phyloP scores from a whole-genome alignment of 2,329 filamentous ascomycete genomes.

The Venturia oleaginea region DNA sequence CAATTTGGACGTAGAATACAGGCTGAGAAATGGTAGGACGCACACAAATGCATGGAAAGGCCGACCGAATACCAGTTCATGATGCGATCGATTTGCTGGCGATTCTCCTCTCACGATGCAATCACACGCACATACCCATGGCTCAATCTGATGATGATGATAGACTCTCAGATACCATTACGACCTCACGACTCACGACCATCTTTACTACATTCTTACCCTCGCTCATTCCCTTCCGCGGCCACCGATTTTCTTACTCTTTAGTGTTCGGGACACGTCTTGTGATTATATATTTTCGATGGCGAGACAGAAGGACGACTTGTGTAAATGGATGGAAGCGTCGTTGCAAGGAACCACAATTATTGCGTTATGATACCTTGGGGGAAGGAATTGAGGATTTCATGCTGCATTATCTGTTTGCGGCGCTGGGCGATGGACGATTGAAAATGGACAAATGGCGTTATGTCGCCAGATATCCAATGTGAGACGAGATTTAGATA shows the following conservation, averaged over 20 bases:
- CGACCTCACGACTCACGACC: neutral
- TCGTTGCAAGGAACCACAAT: neutral
- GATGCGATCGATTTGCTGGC: neutral
- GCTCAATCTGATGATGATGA: constrained; percentile 1
- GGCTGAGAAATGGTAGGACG: constrained; percentile 31
- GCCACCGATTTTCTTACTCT: neutral
- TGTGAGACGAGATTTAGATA: neutral
- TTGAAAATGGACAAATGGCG: neutral
- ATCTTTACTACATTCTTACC: neutral
- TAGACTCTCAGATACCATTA: neutral
- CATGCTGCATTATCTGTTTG: neutral
- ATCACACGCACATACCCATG: neutral
- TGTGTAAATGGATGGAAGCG: neutral
- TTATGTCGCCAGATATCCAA: neutral
- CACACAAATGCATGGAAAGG: neutral
- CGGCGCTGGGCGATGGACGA: neutral
- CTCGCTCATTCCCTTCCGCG: neutral
- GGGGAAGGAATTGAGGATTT: neutral
- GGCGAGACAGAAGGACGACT: neutral
- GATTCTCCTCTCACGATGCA: neutral
- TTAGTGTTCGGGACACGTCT: neutral
- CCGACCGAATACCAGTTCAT: neutral
- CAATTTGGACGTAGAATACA: constrained; percentile 31
- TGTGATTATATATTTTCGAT: neutral
- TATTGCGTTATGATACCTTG: neutral